Evolutionary conservation across 345 rosid genomes (phyloP), one percentile per base, ranked within the genome.

Genomic region (Arabidopsis arenosa): DNA sequence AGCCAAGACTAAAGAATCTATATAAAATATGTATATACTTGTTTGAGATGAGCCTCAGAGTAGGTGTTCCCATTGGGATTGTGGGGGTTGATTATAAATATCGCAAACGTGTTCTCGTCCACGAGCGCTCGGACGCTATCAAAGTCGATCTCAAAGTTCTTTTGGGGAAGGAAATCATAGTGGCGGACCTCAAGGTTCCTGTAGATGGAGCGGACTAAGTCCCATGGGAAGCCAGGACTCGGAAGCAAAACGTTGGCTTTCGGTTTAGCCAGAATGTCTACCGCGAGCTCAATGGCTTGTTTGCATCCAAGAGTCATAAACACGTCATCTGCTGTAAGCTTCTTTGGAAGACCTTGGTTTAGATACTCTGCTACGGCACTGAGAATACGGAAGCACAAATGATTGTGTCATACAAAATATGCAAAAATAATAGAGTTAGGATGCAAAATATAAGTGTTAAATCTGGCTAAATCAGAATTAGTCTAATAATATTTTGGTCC

Each of bases 281-380:
- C 7, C 14, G 75, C 41, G 5, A 89, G 62, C 72, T 84, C 86
- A 14, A 85, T 84, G 7, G 87, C 89, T 70, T 83, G 88, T 21
- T 49, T 63, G 53, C 91, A 81, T 63, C 89, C 93, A n/a, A 79
- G 36, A 4, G 89, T 82, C n/a, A 89, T 59, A 75, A 68, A 85
- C 65, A 87, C 84, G 70, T 84, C 86, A 40, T 83, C 88, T 37
- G 84, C 69, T 1, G 85, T 80, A 41, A 89, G 30, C 75, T 81
- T 76, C 47, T 80, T 77, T 0, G 78, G 81, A 8, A 87, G 85
- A 36, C 76, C 76, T 15, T 10, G 53, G 63, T 78, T 80, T n/a
- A 86, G 83, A 73, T 76, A 81, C n/a, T 83, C 81, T 23, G 88
- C 88, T 18, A 84, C 71, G 0, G 83, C 91, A 74, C 89, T 87